Evolutionary conservation across 768 basidiomycete genomes (phyloP).

Genomic region (Tulasnella sp.): DNA sequence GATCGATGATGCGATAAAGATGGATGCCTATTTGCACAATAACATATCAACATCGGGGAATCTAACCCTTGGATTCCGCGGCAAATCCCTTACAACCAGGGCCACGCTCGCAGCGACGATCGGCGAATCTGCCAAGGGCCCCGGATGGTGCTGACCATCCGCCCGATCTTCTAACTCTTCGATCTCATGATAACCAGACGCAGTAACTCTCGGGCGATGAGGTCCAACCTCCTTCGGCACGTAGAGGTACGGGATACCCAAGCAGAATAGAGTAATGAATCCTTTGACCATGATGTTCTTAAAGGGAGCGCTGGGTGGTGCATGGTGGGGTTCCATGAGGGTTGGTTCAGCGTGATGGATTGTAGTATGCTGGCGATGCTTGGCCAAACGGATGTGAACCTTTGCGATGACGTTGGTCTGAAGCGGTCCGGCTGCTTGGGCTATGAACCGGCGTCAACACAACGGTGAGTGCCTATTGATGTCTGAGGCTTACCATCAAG

Average conservation of each 20-base stretch:
- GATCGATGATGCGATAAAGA: slow-evolving; percentile 4
- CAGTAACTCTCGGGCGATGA: background rate
- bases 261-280: slow-evolving; percentile 50
- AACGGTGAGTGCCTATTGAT: background rate
- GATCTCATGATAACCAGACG: too few species aligned
- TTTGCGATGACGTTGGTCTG: slow-evolving; percentile 59
- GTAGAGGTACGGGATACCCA: slow-evolving; percentile 75
- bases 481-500: slow-evolving; percentile 25
- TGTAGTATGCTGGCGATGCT: slow-evolving; percentile 7
- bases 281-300: slow-evolving; percentile 45
- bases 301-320: slow-evolving; percentile 32
- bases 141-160: too few species aligned
- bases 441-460: background rate
- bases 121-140: slow-evolving; percentile 5
- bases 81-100: background rate
- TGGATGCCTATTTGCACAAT: background rate
- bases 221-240: background rate
- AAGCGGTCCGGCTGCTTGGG: slow-evolving; percentile 20
- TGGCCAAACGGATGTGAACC: slow-evolving; percentile 47
- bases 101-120: slow-evolving; percentile 6
- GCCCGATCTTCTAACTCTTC: background rate
- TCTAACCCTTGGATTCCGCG: background rate
- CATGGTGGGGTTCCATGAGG: background rate
- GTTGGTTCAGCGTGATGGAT: background rate
- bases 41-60: background rate